Base-by-base conservation (phyloP, 805 yeast species). In the Dipodascopsis uninucleata region DNA sequence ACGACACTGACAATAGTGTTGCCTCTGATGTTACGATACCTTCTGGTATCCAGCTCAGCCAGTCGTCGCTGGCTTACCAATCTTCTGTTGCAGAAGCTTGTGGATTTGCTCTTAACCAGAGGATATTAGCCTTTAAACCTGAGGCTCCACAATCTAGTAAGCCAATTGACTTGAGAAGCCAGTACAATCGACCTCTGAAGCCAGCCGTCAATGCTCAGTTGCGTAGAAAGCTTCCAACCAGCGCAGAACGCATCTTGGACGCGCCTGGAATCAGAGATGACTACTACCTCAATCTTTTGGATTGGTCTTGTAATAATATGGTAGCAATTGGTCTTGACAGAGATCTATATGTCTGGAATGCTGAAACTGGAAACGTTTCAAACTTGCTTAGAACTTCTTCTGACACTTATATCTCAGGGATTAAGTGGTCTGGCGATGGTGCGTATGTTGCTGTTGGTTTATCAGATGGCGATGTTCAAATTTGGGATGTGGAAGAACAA, bases 241-340 rank as follows among this genome's bases (percentile, higher is more conserved):
- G 86, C 26, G 97, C 98, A 1, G 96, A 86, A 54, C 76, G 95
- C 52, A 95, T 93, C 1, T 71, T 93, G 31, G 98, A 93, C 67
- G 98, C 97, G 0, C 98, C 98, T 0, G 96, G 96, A 0, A 74
- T 89, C 46, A 75, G 82, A 18, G 96, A 93, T 64, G 98, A 93
- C 67, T 93, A 88, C 64, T 93, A 90, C 63, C 72, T 88, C 42
- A 88, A 88, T 60, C 70, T 90, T 31, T 64, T 93, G 41, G 79
- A 88, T 49, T 93, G 98, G 97, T 88, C 96, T 5, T 69, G 70
- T 53, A 78, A 80, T 24, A 87, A 90, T 63, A 70, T 81, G 34
- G 70, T 93, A 25, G 97, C 96, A 1, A 84, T 93, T 60, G 98
- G 96, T 1, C 70, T 93, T 39, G 95, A 83, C 43, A 79, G 77